Evolutionary conservation across 352 stramenopile genomes (phyloP).

Genomic region (Phytophthora megakarya): DNA sequence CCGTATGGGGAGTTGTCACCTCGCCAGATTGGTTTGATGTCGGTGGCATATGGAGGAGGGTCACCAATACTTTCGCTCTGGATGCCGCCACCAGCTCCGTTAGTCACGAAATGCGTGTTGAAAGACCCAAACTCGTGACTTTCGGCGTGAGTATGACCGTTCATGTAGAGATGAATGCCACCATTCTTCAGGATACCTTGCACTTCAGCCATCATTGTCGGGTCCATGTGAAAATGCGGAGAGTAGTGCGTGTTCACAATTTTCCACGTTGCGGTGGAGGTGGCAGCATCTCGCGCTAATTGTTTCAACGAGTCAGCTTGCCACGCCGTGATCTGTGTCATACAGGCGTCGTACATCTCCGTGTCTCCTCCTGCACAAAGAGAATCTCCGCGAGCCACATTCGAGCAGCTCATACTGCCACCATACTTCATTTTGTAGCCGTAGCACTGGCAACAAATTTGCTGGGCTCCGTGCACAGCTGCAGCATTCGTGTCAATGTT

Average conservation of each 20-base stretch:
- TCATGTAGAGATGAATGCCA: constrained; percentile 67
- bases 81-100: constrained; percentile 71
- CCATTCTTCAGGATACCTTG: constrained; percentile 53
- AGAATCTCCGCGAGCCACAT: constrained; percentile 50
- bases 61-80: constrained; percentile 72
- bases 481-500: constrained; percentile 73
- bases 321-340: constrained; percentile 61
- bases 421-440: constrained; percentile 69
- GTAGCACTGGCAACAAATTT: constrained; percentile 84
- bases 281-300: constrained; percentile 50
- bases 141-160: constrained; percentile 78
- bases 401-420: constrained; percentile 41
- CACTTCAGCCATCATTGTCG: constrained; percentile 69
- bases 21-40: constrained; percentile 59
- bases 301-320: constrained; percentile 66
- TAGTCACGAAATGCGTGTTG: constrained; percentile 80
- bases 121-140: constrained; percentile 71
- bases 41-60: constrained; percentile 48
- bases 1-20: constrained; percentile 64
- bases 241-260: constrained; percentile 82
- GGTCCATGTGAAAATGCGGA: constrained; percentile 74
- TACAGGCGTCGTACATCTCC: constrained; percentile 64
- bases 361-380: constrained; percentile 59
- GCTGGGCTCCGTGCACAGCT: constrained; percentile 58
- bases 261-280: constrained; percentile 70